Percentiles rank a stretch among this genome's conserved stretches.
Evolutionary conservation across 164 flowering plant species (phyloP).

Genomic region (Macadamia tetraphylla): DNA sequence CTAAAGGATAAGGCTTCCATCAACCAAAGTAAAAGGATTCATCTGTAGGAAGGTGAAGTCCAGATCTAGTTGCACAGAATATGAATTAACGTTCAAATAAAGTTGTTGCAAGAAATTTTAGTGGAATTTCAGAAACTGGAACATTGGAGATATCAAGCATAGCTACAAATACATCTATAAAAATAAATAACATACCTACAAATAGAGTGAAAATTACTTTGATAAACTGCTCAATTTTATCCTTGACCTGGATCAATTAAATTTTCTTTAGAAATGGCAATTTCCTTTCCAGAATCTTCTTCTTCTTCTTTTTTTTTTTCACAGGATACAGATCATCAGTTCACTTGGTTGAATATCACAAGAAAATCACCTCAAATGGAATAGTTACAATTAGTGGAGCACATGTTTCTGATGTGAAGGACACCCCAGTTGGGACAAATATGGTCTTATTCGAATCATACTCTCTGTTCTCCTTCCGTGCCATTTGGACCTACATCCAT

Average conservation of each 20-base stretch:
- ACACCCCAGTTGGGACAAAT: constrained; percentile 58
- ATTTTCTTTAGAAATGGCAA: background rate
- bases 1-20: constrained; percentile 97
- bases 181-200: constrained; percentile 35
- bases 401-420: constrained; percentile 61
- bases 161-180: too few species aligned
- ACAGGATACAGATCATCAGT: background rate
- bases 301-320: too few species aligned
- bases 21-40: constrained; percentile 92
- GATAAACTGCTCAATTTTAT: constrained; percentile 59
- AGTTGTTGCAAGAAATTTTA: too few species aligned
- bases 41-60: constrained; percentile 97
- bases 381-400: constrained; percentile 88
- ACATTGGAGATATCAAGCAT: background rate
- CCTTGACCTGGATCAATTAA: constrained; percentile 43
- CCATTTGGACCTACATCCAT: too few species aligned
- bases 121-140: too few species aligned
- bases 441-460: constrained; percentile 35
- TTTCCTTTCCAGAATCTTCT: too few species aligned
- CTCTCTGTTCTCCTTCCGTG: too few species aligned
- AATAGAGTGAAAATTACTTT: constrained; percentile 55
- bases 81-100: too few species aligned
- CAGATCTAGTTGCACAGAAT: constrained; percentile 43
- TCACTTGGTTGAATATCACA: background rate
- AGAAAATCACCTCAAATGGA: constrained; percentile 69